Conservation (phyloP, 208 protist species). For the Trypanosoma mega region DNA sequence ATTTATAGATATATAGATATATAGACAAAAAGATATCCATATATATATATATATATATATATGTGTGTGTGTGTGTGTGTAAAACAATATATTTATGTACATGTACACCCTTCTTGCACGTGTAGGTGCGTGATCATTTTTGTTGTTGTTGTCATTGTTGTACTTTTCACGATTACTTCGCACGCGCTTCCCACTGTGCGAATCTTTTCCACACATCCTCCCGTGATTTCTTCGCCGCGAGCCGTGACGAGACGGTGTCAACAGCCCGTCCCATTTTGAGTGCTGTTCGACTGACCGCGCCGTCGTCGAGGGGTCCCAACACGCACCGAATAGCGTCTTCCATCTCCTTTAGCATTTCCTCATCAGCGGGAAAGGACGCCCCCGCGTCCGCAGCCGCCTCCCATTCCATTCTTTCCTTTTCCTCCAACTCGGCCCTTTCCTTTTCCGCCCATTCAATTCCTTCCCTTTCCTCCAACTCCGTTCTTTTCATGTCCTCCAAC, state of each 20-base stretch:
- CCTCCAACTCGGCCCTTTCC: not conserved
- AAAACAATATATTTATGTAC: too few relatives aligned
- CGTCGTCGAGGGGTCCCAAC: constrained; percentile 28
- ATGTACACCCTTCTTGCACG: too few relatives aligned
- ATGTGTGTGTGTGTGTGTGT: too few relatives aligned
- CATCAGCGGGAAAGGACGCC: constrained; percentile 47
- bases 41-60: constrained; percentile 13
- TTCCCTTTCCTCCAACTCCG: not conserved
- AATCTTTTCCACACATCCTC: constrained; percentile 58
- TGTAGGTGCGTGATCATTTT: too few relatives aligned
- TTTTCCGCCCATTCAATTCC: not conserved
- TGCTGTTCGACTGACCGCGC: constrained; percentile 11
- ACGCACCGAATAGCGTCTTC: constrained; percentile 71
- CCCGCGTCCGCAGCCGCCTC: not conserved
- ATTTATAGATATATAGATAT: too few relatives aligned
- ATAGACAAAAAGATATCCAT: not conserved
- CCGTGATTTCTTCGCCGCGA: constrained; percentile 27
- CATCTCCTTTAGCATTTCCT: constrained; percentile 74
- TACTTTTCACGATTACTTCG: constrained; percentile 7
- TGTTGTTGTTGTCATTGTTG: too few relatives aligned
- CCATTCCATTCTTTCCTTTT: constrained; percentile 20
- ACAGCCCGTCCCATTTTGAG: constrained; percentile 36
- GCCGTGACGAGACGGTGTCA: constrained; percentile 33
- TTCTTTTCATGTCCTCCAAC: not conserved
- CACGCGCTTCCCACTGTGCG: constrained; percentile 56